Conservation (phyloP, 306 rosid genomes). For the Rosa rugosa region DNA sequence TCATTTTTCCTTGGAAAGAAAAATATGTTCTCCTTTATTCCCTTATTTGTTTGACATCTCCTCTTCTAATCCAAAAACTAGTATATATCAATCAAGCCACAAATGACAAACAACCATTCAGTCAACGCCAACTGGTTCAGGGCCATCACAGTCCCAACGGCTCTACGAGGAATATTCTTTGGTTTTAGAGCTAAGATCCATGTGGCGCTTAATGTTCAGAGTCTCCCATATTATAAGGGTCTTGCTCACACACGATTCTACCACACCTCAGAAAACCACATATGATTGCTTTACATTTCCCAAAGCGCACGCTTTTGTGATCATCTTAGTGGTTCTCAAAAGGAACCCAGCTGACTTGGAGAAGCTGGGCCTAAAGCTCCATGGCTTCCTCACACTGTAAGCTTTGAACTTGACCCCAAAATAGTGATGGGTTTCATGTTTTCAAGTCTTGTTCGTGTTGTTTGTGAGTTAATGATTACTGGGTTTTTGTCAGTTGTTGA, state of each 20-base stretch:
- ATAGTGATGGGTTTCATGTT: neutral
- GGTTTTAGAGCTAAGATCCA: constrained; percentile 1
- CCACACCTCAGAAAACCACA: neutral
- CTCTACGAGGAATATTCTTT: constrained; percentile 26
- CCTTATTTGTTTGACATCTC: neutral
- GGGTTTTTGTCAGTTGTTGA: neutral
- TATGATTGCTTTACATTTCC: neutral
- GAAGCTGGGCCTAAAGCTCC: constrained; percentile 7
- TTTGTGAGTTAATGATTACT: neutral
- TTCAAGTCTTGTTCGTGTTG: neutral
- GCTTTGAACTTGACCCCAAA: constrained; percentile 6
- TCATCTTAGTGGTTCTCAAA: neutral
- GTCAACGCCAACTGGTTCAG: neutral
- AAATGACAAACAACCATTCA: no score
- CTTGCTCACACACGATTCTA: neutral
- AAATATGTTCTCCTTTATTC: no score
- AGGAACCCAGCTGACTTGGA: neutral
- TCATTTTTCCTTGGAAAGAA: no score
- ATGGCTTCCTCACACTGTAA: constrained; percentile 43
- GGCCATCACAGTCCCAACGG: neutral
- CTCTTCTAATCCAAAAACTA: neutral
- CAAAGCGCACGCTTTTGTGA: neutral
- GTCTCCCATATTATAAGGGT: neutral
- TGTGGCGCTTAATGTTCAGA: constrained; percentile 6
- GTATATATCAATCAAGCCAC: neutral